These are phyloP conservation scores for Rhododendron griersonianum DNA, from an alignment of 148 eudicot species.

Conservation along the genomic window DNA sequence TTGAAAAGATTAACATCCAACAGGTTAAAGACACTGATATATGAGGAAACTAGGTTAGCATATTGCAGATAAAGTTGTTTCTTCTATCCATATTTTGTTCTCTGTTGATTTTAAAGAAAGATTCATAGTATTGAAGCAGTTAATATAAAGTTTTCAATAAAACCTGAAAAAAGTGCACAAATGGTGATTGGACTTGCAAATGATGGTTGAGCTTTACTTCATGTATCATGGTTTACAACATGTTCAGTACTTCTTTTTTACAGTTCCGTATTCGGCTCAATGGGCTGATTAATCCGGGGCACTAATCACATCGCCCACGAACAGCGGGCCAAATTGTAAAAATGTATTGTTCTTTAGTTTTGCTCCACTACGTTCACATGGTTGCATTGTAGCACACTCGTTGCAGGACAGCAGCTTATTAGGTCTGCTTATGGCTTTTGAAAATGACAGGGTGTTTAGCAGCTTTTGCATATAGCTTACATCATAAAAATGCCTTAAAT, in stretches of 20 bases:
- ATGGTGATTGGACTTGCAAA: neutral
- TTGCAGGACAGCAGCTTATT: neutral
- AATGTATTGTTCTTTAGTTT: neutral
- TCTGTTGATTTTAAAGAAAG: neutral
- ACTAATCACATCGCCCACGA: neutral
- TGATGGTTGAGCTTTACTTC: neutral
- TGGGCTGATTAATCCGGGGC: neutral
- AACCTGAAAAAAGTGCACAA: neutral
- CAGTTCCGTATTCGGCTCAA: neutral
- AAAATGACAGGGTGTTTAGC: neutral
- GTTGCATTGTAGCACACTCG: neutral
- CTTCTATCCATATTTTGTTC: neutral
- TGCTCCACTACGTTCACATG: neutral
- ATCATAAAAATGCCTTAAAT: neutral
- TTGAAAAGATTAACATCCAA: neutral
- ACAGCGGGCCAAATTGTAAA: neutral
- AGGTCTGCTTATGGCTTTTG: neutral
- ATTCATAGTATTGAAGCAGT: neutral
- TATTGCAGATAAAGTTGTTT: neutral
- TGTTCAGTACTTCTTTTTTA: neutral
- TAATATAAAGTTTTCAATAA: neutral
- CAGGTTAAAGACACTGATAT: neutral
- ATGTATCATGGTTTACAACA: neutral
- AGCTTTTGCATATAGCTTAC: neutral
- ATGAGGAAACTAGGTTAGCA: neutral